A percentile compares a stretch with the other conserved stretches of the same genome.
Conservation (phyloP, 176 grass and related monocot genomes). For the Zea luxurians region DNA sequence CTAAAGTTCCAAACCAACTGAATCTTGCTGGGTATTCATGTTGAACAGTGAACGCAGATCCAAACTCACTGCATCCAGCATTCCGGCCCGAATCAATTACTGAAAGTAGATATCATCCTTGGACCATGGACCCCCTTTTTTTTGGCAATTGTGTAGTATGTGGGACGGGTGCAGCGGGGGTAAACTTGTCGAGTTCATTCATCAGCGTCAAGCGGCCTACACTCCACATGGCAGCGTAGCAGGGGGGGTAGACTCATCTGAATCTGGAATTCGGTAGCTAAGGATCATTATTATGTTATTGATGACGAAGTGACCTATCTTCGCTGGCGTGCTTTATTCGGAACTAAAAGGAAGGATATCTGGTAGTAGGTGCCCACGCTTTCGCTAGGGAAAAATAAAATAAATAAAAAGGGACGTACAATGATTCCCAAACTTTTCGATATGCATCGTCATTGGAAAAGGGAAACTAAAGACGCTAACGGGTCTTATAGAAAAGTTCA, state of each 20-base stretch:
- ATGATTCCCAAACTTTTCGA: conserved; percentile 1
- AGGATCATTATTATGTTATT: conserved; percentile 11
- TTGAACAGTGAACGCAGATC: neutral
- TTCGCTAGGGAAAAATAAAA: neutral
- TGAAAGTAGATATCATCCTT: neutral
- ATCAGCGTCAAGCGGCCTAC: neutral
- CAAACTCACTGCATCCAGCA: neutral
- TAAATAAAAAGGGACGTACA: neutral
- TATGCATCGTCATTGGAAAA: neutral
- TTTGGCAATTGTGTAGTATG: neutral
- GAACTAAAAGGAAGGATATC: conserved; percentile 7
- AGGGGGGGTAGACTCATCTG: conserved; percentile 3
- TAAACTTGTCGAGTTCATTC: neutral
- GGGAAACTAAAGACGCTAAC: neutral
- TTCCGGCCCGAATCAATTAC: neutral
- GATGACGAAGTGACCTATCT: conserved; percentile 13
- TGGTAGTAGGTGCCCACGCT: conserved; percentile 20
- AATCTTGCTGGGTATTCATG: neutral
- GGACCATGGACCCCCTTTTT: neutral
- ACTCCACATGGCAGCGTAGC: neutral
- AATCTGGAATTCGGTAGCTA: neutral
- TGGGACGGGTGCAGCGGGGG: neutral
- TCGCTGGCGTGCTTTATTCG: neutral
- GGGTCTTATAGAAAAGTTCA: neutral
- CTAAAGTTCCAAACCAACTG: neutral